These are phyloP conservation scores for Jimgerdemannia flammicorona DNA, from an alignment of 192 early-diverging fungal species.

Conservation along the genomic window DNA sequence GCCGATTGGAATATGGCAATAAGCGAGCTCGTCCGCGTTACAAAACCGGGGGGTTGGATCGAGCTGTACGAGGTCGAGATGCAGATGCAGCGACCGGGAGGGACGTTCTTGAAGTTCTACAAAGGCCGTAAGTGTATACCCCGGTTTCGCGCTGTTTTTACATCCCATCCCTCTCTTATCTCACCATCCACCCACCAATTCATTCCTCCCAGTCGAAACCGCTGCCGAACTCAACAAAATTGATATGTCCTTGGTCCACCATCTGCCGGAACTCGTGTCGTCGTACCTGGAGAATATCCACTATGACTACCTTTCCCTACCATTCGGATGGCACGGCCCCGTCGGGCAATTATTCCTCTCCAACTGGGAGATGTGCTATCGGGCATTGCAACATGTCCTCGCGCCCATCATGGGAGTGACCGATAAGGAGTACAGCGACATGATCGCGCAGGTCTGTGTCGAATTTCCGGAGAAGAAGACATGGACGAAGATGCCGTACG, in stretches of 20 bases:
- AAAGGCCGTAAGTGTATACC: not conserved
- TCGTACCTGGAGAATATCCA: not conserved
- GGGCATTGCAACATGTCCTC: not conserved
- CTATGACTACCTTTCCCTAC: not conserved
- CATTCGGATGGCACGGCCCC: not conserved
- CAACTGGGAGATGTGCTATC: not conserved
- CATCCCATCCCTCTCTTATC: not conserved
- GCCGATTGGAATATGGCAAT: not conserved
- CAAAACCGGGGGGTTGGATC: conserved; percentile 1
- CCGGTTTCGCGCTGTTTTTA: not conserved
- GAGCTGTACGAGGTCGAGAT: conserved; percentile 16
- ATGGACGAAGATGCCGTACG: not conserved
- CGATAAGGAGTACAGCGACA: not conserved
- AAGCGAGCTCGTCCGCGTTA: not conserved
- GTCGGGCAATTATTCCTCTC: not conserved
- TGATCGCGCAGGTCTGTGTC: not conserved
- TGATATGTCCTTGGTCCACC: not conserved
- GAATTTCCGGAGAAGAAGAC: not conserved
- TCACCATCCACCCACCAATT: not conserved
- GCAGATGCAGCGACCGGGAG: not conserved
- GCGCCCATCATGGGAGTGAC: not conserved
- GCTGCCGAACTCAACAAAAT: not conserved
- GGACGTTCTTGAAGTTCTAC: not conserved
- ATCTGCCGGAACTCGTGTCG: not conserved
- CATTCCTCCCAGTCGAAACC: not conserved